These are phyloP conservation scores for Proliferodiscus dingleyae DNA, from an alignment of 2,329 filamentous ascomycete species.

Conservation along the genomic window DNA sequence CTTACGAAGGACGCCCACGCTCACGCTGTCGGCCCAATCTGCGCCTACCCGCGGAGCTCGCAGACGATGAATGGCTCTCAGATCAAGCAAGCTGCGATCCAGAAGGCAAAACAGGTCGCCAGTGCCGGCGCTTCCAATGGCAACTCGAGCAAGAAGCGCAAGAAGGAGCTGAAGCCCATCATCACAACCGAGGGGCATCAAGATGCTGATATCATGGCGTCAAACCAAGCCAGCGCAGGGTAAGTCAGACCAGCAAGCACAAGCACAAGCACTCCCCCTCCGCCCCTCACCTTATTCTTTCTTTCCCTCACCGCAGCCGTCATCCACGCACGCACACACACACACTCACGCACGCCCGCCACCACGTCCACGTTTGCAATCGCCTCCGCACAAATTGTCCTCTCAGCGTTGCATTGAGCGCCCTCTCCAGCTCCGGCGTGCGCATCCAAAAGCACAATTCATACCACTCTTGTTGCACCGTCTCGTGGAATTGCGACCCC, in stretches of 20 bases:
- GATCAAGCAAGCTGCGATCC: constrained; percentile 42
- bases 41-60: no score
- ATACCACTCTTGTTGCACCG: neutral
- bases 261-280: no score
- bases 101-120: constrained; percentile 55
- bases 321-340: neutral
- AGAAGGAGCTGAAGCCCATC: constrained; percentile 57
- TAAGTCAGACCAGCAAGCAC: no score
- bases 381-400: neutral
- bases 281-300: constrained; percentile 1
- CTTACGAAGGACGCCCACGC: no score
- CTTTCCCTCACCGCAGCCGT: constrained; percentile 22
- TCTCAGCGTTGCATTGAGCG: neutral
- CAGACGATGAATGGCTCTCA: constrained; percentile 30
- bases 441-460: neutral
- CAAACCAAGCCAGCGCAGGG: constrained; percentile 31
- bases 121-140: constrained; percentile 35
- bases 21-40: neutral
- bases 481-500: no score
- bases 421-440: neutral
- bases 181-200: constrained; percentile 49
- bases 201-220: constrained; percentile 29
- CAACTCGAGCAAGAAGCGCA: constrained; percentile 51
- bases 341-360: neutral
- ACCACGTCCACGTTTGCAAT: constrained; percentile 5